phyloP scores from a whole-genome alignment of 805 yeast genomes.

The Candida pseudofarinosa region DNA sequence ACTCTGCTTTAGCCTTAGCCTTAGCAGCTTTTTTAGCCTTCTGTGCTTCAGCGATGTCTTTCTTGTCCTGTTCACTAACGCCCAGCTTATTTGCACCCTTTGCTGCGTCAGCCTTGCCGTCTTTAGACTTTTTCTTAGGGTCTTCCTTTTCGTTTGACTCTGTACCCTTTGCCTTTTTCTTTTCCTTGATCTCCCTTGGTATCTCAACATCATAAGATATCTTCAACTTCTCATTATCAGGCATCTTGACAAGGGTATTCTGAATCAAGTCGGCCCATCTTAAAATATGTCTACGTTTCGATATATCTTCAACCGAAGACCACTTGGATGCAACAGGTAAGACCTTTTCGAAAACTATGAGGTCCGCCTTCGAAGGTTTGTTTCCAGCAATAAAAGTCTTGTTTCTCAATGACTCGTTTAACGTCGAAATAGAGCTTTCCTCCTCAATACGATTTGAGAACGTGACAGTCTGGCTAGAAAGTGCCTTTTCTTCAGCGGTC shows the following conservation, averaged over 20 bases:
- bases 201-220: constrained; percentile 60
- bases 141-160: constrained; percentile 12
- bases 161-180: constrained; percentile 41
- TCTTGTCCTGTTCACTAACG: constrained; percentile 40
- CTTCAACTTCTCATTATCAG: constrained; percentile 48
- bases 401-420: constrained; percentile 67
- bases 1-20: constrained; percentile 56
- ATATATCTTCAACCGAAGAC: constrained; percentile 51
- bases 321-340: constrained; percentile 58
- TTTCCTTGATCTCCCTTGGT: constrained; percentile 73
- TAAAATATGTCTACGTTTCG: constrained; percentile 72
- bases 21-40: constrained; percentile 62
- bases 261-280: constrained; percentile 94
- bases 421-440: constrained; percentile 40
- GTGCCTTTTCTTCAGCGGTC: constrained; percentile 56
- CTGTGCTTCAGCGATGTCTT: constrained; percentile 50
- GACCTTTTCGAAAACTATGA: constrained; percentile 61
- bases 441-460: constrained; percentile 55
- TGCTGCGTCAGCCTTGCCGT: constrained; percentile 38
- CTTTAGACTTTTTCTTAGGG: constrained; percentile 32
- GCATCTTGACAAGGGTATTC: constrained; percentile 51
- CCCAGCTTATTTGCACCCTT: constrained; percentile 31
- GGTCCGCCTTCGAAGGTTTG: constrained; percentile 66
- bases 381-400: constrained; percentile 71
- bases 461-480: constrained; percentile 75